phyloP scores from a whole-genome alignment of 257 asterid species.

The Capsicum rhomboideum region DNA sequence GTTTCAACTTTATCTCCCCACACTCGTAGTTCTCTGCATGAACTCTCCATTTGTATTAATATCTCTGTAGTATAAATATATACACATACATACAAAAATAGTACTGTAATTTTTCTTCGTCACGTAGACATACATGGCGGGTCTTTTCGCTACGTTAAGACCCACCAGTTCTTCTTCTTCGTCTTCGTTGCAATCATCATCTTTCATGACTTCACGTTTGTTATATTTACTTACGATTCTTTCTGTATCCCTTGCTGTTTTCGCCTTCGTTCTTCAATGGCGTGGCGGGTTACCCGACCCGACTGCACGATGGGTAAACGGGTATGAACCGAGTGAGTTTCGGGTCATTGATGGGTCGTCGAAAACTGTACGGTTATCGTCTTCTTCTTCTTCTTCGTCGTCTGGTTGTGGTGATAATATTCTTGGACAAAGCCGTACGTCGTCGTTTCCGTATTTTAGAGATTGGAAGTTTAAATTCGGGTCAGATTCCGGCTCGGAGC shows the following conservation, averaged over 20 bases:
- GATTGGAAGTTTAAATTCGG: slow-evolving; percentile 18
- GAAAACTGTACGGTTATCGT: neutral
- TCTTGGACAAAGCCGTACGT: slow-evolving; percentile 28
- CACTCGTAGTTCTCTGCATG: neutral
- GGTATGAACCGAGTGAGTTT: slow-evolving; percentile 31
- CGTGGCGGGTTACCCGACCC: slow-evolving; percentile 72
- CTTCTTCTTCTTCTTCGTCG: too few species aligned
- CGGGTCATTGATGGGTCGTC: slow-evolving; percentile 31
- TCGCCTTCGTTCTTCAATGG: slow-evolving; percentile 85
- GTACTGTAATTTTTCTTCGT: neutral
- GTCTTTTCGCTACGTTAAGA: slow-evolving; percentile 48
- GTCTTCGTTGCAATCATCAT: neutral
- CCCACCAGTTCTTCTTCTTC: slow-evolving; percentile 36
- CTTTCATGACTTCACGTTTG: slow-evolving; percentile 8
- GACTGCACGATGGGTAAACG: slow-evolving; percentile 35
- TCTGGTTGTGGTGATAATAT: slow-evolving; percentile 42
- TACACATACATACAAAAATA: neutral
- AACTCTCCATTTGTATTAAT: neutral
- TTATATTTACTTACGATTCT: slow-evolving; percentile 55
- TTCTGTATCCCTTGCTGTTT: slow-evolving; percentile 54
- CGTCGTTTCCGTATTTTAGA: slow-evolving; percentile 40
- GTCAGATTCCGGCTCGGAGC: slow-evolving; percentile 4
- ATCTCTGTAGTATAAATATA: neutral
- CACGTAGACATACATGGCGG: too few species aligned
- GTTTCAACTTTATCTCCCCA: neutral